These are phyloP conservation scores for Dioscorea zingiberensis DNA, from an alignment of 106 monocot genomes.

Conservation along the genomic window DNA sequence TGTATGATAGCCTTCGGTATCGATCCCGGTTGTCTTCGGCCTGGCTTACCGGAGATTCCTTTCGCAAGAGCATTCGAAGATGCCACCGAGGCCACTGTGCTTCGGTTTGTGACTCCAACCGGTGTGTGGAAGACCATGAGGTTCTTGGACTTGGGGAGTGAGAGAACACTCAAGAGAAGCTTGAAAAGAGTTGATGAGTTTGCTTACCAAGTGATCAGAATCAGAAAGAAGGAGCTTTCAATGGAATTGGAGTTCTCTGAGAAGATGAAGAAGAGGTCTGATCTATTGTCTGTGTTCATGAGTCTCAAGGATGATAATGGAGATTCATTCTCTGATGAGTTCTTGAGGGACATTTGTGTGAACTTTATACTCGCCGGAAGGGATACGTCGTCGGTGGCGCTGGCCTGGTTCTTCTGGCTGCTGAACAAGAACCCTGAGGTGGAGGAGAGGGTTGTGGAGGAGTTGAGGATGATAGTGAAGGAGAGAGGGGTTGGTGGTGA, in stretches of 20 bases:
- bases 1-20: constrained; percentile 95
- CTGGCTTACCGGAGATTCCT: constrained; percentile 74
- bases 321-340: constrained; percentile 57
- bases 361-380: constrained; percentile 98
- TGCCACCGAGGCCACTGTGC: constrained; percentile 74
- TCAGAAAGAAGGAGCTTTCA: constrained; percentile 58
- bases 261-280: constrained; percentile 28
- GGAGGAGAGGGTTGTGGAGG: constrained; percentile 43
- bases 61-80: constrained; percentile 92
- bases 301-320: constrained; percentile 49
- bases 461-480: constrained; percentile 33
- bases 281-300: constrained; percentile 79
- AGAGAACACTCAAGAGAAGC: constrained; percentile 39
- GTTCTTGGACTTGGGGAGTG: constrained; percentile 38
- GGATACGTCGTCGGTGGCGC: constrained; percentile 93
- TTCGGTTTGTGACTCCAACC: constrained; percentile 76
- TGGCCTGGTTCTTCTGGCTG: constrained; percentile 92
- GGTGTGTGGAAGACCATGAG: constrained; percentile 57
- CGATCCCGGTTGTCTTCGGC: constrained; percentile 80
- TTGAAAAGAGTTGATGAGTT: constrained; percentile 61
- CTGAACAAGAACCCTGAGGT: constrained; percentile 29
- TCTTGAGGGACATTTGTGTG: constrained; percentile 87
- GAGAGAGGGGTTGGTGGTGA: constrained; percentile 8
- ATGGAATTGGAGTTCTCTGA: too few species aligned
- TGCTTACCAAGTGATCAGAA: constrained; percentile 67